A percentile compares a stretch with the other conserved stretches of the same genome.
phyloP scores from a whole-genome alignment of 2,329 filamentous ascomycete species.

The Biscogniauxia sp. region DNA sequence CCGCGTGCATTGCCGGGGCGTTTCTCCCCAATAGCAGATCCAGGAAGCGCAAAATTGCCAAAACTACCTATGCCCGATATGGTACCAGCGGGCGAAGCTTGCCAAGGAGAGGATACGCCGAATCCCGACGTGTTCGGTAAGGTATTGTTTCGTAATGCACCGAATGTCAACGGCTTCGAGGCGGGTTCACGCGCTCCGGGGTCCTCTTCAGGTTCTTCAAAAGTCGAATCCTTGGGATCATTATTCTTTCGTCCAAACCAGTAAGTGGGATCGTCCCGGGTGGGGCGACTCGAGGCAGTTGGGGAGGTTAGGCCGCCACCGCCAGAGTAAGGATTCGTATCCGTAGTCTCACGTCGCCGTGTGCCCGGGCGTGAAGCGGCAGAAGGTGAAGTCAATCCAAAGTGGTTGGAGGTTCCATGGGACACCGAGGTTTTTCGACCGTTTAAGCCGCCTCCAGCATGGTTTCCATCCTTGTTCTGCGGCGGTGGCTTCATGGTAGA shows the following conservation, averaged over 20 bases:
- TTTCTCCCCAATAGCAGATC: constrained; percentile 65
- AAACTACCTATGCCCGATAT: constrained; percentile 79
- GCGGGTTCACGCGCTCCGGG: constrained; percentile 28
- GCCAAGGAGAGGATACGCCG: constrained; percentile 46
- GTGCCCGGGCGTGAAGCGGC: constrained; percentile 68
- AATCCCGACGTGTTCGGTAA: constrained; percentile 44
- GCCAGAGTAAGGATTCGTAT: constrained; percentile 62
- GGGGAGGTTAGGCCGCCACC: constrained; percentile 57
- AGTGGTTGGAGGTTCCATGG: constrained; percentile 61
- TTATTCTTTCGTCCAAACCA: constrained; percentile 56
- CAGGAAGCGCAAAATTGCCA: constrained; percentile 77
- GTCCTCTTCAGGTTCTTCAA: constrained; percentile 51
- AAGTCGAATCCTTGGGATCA: constrained; percentile 52
- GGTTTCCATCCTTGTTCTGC: constrained; percentile 65
- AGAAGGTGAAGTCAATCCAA: constrained; percentile 71
- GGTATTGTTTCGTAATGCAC: constrained; percentile 55
- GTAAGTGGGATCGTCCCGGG: constrained; percentile 60
- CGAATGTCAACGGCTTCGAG: constrained; percentile 39
- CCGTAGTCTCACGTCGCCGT: constrained; percentile 77
- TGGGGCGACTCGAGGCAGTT: constrained; percentile 55
- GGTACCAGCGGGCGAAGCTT: constrained; percentile 46
- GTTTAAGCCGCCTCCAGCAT: constrained; percentile 55
- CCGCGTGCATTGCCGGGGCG: constrained; percentile 67
- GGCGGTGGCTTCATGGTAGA: constrained; percentile 85
- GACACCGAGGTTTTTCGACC: constrained; percentile 83